Base-by-base conservation (phyloP, 139 green algal species). In the Chlamydomonas eustigma region DNA sequence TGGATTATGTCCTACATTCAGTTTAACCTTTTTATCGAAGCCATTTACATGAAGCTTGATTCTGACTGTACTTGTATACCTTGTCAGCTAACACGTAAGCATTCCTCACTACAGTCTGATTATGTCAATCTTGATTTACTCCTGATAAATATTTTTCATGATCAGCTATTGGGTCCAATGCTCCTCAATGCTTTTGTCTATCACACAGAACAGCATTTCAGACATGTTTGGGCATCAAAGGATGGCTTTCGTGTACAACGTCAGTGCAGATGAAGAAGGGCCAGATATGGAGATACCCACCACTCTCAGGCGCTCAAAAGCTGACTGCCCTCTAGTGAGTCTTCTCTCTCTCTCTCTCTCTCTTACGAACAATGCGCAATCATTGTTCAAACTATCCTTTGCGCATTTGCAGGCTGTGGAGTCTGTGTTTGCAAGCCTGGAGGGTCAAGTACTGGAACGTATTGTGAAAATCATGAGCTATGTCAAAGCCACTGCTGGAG, bases 381-480 rank as follows among this genome's bases (percentile, higher is more conserved):
- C n/a, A n/a, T n/a, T n/a, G n/a, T n/a, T n/a, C n/a, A n/a, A n/a
- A n/a, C n/a, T n/a, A n/a, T n/a, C n/a, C n/a, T n/a, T n/a, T n/a
- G n/a, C n/a, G n/a, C n/a, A n/a, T n/a, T n/a, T n/a, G 44, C 44
- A 68, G 52, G 33, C 28, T 6, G 33, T 28, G 1, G 76, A 80
- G 67, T 37, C 67, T 12, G 76, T 80, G 32, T 80, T 80, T 24
- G 67, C 76, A 31, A 63, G 25, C 38, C 6, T 75, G 3, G 68
- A 75, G 37, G 37, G 4, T 6, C 37, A 39, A 2, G 83, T 96
- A 70, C 82, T 98, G 52, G 90, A 94, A 63, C 85, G 87, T 64
- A 83, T 98, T 33, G 82, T 86, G 8, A 90, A 91, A 64, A 93
- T 98, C 77, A 92, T 98, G 87, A 78, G 73, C n/a, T 98, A 98